Base-by-base conservation (phyloP, 2,329 filamentous ascomycete species). In the Amauroascus verrucosus region DNA sequence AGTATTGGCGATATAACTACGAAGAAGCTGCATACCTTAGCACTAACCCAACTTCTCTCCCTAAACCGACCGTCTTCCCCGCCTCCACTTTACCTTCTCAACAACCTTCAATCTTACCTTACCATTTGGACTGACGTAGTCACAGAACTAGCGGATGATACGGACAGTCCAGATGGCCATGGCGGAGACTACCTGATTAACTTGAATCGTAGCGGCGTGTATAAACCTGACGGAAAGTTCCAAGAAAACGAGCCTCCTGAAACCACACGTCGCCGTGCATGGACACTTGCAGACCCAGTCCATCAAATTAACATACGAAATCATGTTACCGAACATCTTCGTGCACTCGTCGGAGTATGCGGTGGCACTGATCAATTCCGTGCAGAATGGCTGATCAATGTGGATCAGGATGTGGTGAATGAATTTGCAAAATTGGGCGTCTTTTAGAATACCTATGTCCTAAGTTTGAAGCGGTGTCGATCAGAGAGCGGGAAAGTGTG, bases 11-110 rank as follows among this genome's bases (percentile, higher is more conserved):
- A 71, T 53, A 66, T 69, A 14, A 67, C 66, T 35, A 70, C 72
- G 54, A 75, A 75, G 63, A 76, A 75, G 61, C 64, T 75, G 2
- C 70, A 72, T 53, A 66, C 68, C 13, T 66, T 76, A 2, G 74
- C 69, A 3, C 63, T 76, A 6, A 75, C 73, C 2, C 68, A 71
- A 41, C 65, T 75, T 5, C 67, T 76, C 20, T 63, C 68, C 14
- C 58, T 71, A 3, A 69, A 66, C 49, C 64, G 63, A 4, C 62
- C 65, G 1, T 60, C 66, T 11, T 61, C 65, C 7, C 63, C 70
- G 22, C 66, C 72, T 7, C 69, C 73, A 2, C 11, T 60, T 2
- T 70, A 70, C 53, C 65, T 74, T 38, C 65, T 74, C 41, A 68
- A 67, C 20, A 64, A 72, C 30, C 60, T 76, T 22, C 73, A 76